Evolutionary conservation across 306 rosid genomes (phyloP), one percentile per base, ranked within the genome.

Genomic region (Quillaja saponaria): DNA sequence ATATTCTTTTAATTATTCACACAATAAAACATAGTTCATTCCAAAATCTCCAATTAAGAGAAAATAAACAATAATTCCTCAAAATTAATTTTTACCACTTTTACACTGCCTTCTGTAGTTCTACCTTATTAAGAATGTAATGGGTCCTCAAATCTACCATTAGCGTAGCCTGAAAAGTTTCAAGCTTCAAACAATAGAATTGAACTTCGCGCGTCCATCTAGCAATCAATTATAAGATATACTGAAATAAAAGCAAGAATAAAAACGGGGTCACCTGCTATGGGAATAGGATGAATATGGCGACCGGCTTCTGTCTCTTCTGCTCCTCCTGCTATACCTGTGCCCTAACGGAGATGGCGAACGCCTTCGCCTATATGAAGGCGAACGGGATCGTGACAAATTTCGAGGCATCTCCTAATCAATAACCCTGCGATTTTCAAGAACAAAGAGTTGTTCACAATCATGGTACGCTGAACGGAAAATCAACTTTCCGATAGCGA

Each of bases 251-350:
- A 71, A 61, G 64, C 21, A 63, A 64, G 68, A 73, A 75, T 37
- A 55, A 34, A 72, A 87, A 87, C 89, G 71, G 86, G 87, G 65
- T 89, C 94, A 94, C 97, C 97, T 89, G 97, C 86, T 81, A 55
- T 77, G 35, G 9, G 95, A 77, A 72, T 83, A 59, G 48, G 90
- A 83, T 34, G 86, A 78, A 82, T 89, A 86, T 0, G 94, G 97
- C 58, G 97, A 94, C 44, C 90, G 82, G 81, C 85, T 88, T 73
- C 87, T 81, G 69, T 87, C 91, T 73, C 91, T 78, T 61, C 84
- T 73, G 68, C 95, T 89, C 80, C 95, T 83, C 76, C 90, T 79
- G 81, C 85, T 75, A 76, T 73, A 59, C 81, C 85, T 80, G 76
- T 78, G 81, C 60, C 79, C 87, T 50, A 85, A 69, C 0, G 95